Conservation (phyloP, 768 basidiomycete genomes). For the Boletus tylopilopsis region DNA sequence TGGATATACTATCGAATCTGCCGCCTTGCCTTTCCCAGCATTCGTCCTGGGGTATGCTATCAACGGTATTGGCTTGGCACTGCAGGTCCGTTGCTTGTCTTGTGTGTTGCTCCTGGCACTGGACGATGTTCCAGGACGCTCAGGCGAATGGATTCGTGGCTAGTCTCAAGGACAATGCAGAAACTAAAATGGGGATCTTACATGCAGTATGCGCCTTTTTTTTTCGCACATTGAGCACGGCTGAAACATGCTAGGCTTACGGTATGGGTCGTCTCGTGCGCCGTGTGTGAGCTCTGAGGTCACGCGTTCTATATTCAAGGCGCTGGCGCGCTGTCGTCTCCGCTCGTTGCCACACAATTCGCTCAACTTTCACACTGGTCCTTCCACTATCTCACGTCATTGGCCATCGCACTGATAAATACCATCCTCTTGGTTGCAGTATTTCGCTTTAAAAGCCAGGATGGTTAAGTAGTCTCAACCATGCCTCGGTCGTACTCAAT, state of each 20-base stretch:
- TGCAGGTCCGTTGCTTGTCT: conserved; percentile 36
- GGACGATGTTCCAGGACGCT: conserved; percentile 34
- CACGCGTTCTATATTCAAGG: conserved; percentile 36
- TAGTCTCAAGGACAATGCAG: conserved; percentile 35
- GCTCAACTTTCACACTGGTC: conserved; percentile 64
- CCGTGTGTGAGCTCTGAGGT: conserved; percentile 3
- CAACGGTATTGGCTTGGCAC: conserved; percentile 43
- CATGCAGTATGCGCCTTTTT: conserved; percentile 33
- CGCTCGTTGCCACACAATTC: conserved; percentile 81
- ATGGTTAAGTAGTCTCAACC: conserved; percentile 48
- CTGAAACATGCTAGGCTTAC: conserved; percentile 23
- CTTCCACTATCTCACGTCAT: conserved; percentile 69
- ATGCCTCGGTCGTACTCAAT: background rate
- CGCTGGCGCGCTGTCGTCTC: conserved; percentile 61
- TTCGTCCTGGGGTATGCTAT: conserved; percentile 40
- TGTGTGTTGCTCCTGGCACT: background rate
- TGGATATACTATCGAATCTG: conserved; percentile 35
- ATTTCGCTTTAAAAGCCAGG: conserved; percentile 68
- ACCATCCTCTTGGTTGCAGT: conserved; percentile 47
- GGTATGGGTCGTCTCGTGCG: conserved; percentile 25
- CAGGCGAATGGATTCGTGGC: conserved; percentile 47
- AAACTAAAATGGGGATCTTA: conserved; percentile 39
- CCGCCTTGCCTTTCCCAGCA: conserved; percentile 43
- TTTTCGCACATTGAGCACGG: background rate
- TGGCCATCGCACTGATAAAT: conserved; percentile 63